These are phyloP conservation scores for Candida sanyaensis DNA, from an alignment of 1,139 yeast species.

Conservation along the genomic window DNA sequence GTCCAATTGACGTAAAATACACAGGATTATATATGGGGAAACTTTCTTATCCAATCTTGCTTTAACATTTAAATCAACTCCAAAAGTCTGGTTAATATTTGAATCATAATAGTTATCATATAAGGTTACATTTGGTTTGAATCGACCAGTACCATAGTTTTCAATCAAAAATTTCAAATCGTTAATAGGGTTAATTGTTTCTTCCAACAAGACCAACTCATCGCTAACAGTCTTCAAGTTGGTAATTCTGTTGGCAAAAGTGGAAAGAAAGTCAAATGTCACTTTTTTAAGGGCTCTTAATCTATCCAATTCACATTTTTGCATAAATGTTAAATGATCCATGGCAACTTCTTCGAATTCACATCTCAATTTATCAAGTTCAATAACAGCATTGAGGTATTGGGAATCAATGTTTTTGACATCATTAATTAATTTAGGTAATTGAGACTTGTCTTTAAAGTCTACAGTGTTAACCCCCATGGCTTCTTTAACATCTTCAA, in stretches of 20 bases:
- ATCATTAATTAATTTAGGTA: constrained; percentile 56
- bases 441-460: constrained; percentile 53
- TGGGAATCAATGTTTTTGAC: constrained; percentile 62
- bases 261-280: constrained; percentile 69
- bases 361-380: constrained; percentile 69
- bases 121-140: constrained; percentile 70
- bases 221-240: constrained; percentile 62
- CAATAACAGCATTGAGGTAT: constrained; percentile 58
- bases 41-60: constrained; percentile 74
- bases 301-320: constrained; percentile 81
- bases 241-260: constrained; percentile 61
- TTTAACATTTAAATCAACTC: constrained; percentile 74
- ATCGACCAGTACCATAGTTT: constrained; percentile 72
- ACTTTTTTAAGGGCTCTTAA: constrained; percentile 76
- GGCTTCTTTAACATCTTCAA: constrained; percentile 61
- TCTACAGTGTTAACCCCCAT: constrained; percentile 52
- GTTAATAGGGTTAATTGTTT: constrained; percentile 66
- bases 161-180: constrained; percentile 73
- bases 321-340: constrained; percentile 79
- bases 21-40: constrained; percentile 71
- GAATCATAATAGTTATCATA: constrained; percentile 79
- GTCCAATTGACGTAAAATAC: constrained; percentile 71
- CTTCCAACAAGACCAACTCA: constrained; percentile 63
- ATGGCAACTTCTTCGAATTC: constrained; percentile 72
- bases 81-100: constrained; percentile 76